Evolutionary conservation across 2,329 filamentous ascomycete species (phyloP).

Genomic region (Xenosphaeropsis pyriputrescens): DNA sequence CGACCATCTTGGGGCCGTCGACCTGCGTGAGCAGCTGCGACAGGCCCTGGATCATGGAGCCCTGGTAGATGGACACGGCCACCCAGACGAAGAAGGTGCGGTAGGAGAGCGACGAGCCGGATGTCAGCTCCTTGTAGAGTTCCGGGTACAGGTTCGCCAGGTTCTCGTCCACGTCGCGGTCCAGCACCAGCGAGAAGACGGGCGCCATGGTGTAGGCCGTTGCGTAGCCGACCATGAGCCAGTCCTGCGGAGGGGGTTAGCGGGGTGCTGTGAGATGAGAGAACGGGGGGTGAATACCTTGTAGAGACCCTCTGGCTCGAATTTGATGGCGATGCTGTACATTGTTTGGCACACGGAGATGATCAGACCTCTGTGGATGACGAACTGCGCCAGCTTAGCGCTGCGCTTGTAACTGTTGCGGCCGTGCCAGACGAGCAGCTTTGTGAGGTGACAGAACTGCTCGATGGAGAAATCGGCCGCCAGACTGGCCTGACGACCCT

Average conservation of each 20-base stretch:
- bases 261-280: neutral
- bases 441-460: slow-evolving; percentile 88
- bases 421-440: slow-evolving; percentile 97
- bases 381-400: slow-evolving; percentile 92
- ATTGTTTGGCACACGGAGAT: slow-evolving; percentile 94
- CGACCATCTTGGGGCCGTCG: slow-evolving; percentile 63
- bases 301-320: slow-evolving; percentile 90
- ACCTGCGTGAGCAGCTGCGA: slow-evolving; percentile 76
- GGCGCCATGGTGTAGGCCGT: slow-evolving; percentile 91
- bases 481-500: slow-evolving; percentile 85
- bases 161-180: slow-evolving; percentile 88
- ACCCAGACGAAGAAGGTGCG: slow-evolving; percentile 97
- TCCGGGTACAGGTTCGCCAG: slow-evolving; percentile 93
- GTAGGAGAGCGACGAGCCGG: slow-evolving; percentile 75
- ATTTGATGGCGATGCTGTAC: slow-evolving; percentile 84
- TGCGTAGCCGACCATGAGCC: slow-evolving; percentile 92
- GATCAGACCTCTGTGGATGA: slow-evolving; percentile 92
- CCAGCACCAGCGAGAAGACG: slow-evolving; percentile 84
- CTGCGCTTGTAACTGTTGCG: slow-evolving; percentile 93
- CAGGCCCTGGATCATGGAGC: slow-evolving; percentile 87
- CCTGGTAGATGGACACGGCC: slow-evolving; percentile 87
- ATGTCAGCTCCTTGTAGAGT: slow-evolving; percentile 93
- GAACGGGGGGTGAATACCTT: slow-evolving; percentile 31
- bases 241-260: slow-evolving; percentile 41
- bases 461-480: slow-evolving; percentile 95